Evolutionary conservation across 2,329 filamentous ascomycete genomes (phyloP).

Genomic region (Fonsecaea monophora): DNA sequence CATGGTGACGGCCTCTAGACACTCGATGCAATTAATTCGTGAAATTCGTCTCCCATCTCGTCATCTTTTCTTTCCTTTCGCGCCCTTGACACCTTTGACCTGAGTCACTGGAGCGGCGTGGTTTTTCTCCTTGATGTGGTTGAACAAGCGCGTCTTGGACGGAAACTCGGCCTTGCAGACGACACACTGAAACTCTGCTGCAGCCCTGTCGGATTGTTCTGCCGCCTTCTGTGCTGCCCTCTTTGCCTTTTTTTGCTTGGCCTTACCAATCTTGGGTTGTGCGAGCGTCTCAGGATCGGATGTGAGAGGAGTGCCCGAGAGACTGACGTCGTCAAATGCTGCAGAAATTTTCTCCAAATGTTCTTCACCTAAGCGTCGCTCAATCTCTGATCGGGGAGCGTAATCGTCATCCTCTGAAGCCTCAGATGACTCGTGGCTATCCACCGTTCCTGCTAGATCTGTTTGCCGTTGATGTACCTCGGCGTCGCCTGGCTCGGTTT

Average conservation of each 20-base stretch:
- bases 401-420: conserved; percentile 52
- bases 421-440: conserved; percentile 29
- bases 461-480: conserved; percentile 3
- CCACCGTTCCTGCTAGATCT: conserved; percentile 14
- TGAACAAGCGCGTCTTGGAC: conserved; percentile 74
- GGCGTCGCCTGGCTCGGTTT: conserved; percentile 16
- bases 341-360: conserved; percentile 26
- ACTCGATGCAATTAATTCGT: background rate
- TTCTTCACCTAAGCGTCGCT: conserved; percentile 46
- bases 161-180: conserved; percentile 79
- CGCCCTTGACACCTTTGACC: conserved; percentile 33
- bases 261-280: conserved; percentile 55
- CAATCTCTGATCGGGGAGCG: conserved; percentile 51
- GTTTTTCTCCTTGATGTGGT: conserved; percentile 68
- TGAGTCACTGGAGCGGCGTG: conserved; percentile 64
- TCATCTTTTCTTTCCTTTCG: conserved; percentile 40
- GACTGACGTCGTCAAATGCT: conserved; percentile 37
- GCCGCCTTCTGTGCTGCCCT: conserved; percentile 51
- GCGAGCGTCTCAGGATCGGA: conserved; percentile 37
- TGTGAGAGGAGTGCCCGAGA: conserved; percentile 30
- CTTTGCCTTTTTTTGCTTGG: conserved; percentile 61
- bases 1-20: background rate
- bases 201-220: conserved; percentile 25
- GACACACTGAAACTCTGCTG: conserved; percentile 69
- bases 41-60: background rate